Conservation (phyloP, 2,329 filamentous ascomycete species). For the Coniochaeta sp. region DNA sequence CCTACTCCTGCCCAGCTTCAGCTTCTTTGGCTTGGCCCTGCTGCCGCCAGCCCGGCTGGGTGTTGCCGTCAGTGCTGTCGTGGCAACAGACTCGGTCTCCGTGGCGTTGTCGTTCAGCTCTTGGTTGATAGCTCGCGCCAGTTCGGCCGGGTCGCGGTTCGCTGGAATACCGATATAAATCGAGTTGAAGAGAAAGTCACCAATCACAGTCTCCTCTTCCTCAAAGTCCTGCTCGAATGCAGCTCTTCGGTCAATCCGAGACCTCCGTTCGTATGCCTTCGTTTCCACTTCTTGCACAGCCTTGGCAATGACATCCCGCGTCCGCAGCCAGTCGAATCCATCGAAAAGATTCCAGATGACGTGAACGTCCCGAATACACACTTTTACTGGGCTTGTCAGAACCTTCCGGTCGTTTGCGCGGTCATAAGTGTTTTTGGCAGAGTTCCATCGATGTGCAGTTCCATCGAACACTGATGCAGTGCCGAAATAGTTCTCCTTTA, state of each 20-base stretch:
- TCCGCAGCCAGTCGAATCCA: conserved; percentile 92
- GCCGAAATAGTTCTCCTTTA: conserved; percentile 73
- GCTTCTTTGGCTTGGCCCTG: conserved; percentile 39
- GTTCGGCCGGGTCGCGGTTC: conserved; percentile 75
- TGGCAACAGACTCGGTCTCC: conserved; percentile 84
- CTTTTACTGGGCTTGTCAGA: conserved; percentile 61
- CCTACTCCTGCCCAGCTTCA: conserved; percentile 77
- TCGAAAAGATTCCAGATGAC: conserved; percentile 98
- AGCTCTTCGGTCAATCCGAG: conserved; percentile 47
- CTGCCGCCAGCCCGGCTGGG: conserved; percentile 38
- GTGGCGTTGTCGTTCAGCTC: conserved; percentile 79
- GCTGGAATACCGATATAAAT: conserved; percentile 93
- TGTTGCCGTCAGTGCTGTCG: conserved; percentile 59
- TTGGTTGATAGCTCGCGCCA: conserved; percentile 78
- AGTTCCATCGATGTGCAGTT: conserved; percentile 74
- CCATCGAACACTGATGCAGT: conserved; percentile 51
- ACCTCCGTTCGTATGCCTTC: conserved; percentile 68
- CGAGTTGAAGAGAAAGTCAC: conserved; percentile 95
- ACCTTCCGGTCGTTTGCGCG: conserved; percentile 53
- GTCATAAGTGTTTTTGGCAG: conserved; percentile 66
- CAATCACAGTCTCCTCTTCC: conserved; percentile 78
- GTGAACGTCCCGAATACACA: conserved; percentile 79
- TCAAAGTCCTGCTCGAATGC: conserved; percentile 56
- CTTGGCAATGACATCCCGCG: conserved; percentile 76
- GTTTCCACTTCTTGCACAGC: conserved; percentile 83